Evolutionary conservation across 2,329 filamentous ascomycete genomes (phyloP).

Genomic region (Seiridium unicorne): DNA sequence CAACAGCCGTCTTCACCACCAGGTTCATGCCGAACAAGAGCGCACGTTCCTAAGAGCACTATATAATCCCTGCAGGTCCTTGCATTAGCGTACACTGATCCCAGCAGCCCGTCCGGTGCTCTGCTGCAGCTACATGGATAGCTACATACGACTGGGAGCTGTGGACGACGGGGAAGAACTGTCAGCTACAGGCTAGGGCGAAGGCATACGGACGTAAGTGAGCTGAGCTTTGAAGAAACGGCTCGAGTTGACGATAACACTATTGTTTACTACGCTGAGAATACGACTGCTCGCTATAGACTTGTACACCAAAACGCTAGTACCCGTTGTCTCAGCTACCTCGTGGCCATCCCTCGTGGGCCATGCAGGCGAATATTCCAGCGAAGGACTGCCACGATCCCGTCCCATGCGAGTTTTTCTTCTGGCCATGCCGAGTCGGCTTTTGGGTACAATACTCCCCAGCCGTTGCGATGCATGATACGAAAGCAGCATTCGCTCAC

Average conservation of each 20-base stretch:
- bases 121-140: background rate
- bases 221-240: background rate
- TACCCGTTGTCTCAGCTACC: too few species aligned
- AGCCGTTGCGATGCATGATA: background rate
- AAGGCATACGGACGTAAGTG: background rate
- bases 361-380: too few species aligned
- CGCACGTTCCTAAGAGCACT: slow-evolving; percentile 10
- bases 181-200: slow-evolving; percentile 10
- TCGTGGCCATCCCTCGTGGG: too few species aligned
- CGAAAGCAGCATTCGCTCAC: slow-evolving; percentile 15
- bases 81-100: slow-evolving; percentile 17
- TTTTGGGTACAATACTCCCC: background rate
- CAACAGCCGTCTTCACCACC: slow-evolving; percentile 20
- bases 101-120: slow-evolving; percentile 18
- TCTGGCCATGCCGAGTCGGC: too few species aligned
- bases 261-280: too few species aligned
- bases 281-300: too few species aligned
- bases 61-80: slow-evolving; percentile 11
- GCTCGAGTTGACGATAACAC: too few species aligned
- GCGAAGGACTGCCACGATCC: too few species aligned
- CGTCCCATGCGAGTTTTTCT: too few species aligned
- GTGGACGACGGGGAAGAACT: too few species aligned
- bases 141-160: too few species aligned
- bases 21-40: slow-evolving; percentile 13
- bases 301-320: too few species aligned